Base-by-base conservation (phyloP, 768 basidiomycete genomes). In the Cystobasidiopsis lactophilus region DNA sequence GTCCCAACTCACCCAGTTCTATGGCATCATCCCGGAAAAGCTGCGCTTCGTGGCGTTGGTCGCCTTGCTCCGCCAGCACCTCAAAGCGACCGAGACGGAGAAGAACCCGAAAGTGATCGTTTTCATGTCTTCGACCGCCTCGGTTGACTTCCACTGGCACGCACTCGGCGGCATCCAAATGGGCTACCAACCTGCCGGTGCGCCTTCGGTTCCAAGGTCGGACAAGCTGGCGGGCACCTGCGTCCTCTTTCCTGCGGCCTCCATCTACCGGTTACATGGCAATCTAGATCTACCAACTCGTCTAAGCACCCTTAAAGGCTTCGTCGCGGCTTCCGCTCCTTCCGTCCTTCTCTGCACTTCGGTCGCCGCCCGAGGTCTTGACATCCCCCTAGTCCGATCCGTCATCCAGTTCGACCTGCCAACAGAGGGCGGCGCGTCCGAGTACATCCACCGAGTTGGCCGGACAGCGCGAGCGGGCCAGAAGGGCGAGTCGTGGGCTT, bases 361-460 rank as follows among this genome's bases (percentile, higher is more conserved):
- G 9, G 89, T 98, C 49, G 93, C 93, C 2, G 88, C 93, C n/a
- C 85, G 93, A 64, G 93, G 93, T 63, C 75, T 98, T 24, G 91
- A 96, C 68, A 71, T 98, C 26, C 88, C 88, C 4, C 74, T 83
- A n/a, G 88, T 96, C 5, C 79, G 81, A 33, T 83, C 85, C 2
- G 88, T 98, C 56, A 69, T 96, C 30, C 93, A 98, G 63, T 93
- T 93, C 62, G 93, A 98, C 65, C 75, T 96, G 21, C 91, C 93
- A 0, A 96, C 93, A 0, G 93, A 98, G 54, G 84, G 88, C 18
- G 91, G 93, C 10, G 79, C 79, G 26, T 93, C 81, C 11, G 93
- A 98, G 65, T 96, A 98, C 60, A 78, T 98, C 10, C 93, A 98
- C 69, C 77, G 93, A 44, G 85, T 96, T 7, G 93, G 93, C 27